Evolutionary conservation across 129 eudicot genomes (phyloP), one percentile per base, ranked within the genome.

Genomic region (Rutidosis leptorrhynchoides): DNA sequence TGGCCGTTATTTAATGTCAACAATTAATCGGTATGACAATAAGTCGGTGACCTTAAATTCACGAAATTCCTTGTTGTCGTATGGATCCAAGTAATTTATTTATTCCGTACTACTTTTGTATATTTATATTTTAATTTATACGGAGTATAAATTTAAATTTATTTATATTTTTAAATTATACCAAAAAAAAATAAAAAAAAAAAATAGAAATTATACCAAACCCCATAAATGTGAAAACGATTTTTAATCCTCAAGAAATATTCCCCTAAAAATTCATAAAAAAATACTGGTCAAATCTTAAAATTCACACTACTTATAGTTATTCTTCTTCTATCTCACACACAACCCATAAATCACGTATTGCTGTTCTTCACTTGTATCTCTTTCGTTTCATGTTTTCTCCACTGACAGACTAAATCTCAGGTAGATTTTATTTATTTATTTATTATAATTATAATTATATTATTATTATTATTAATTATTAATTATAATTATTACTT

Each of bases 321-420:
- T 62, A 70, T 53, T 52, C 56, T 33, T 52, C 46, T 62, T 62
- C 42, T 72, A 54, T 33, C 69, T 20, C 37, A 25, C 67, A 51
- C 45, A 37, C 45, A 37, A 62, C 26, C 64, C 77, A 49, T 19
- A 35, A 62, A 62, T 22, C 23, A 37, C 49, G 29, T 53, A 35
- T 56, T 62, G 35, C 16, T 37, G 45, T 72, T 51, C 63, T 24
- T 62, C 43, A 71, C 69, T 48, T 37, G 16, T 33, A 37, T 27
- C 8, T 33, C 43, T 32, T 62, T 52, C 23, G 15, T 21, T 62
- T 42, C 27, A 63, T 72, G 57, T 3, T 37, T 63, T 73, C 55
- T 73, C 32, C 64, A 65, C 70, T 56, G 58, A 27, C 70, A 26
- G 58, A 10, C n/a, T 65, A 58, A 65, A n/a, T 5, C 14, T 23